phyloP scores from a whole-genome alignment of 2,329 filamentous ascomycete species.

The Mycosphaerelloides madeirae region DNA sequence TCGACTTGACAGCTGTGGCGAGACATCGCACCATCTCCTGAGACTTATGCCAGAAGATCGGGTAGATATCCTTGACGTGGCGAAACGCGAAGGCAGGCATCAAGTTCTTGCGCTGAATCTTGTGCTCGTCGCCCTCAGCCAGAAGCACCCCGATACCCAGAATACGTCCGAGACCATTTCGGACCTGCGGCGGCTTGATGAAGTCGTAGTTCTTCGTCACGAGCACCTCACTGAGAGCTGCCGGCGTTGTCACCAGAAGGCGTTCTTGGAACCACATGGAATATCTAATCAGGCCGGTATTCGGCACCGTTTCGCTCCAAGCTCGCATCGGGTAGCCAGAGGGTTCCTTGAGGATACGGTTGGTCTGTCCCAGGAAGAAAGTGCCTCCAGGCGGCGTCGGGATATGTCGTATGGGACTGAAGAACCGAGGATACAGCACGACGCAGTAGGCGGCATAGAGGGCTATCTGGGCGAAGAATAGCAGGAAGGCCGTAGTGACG shows the following conservation, averaged over 20 bases:
- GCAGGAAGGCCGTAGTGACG: slow-evolving; percentile 36
- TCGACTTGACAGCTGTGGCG: slow-evolving; percentile 30
- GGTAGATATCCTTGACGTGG: slow-evolving; percentile 48
- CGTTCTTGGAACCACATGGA: slow-evolving; percentile 43
- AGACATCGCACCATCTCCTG: slow-evolving; percentile 37
- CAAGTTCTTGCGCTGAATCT: slow-evolving; percentile 50
- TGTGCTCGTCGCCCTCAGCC: slow-evolving; percentile 88
- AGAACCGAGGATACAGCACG: slow-evolving; percentile 53
- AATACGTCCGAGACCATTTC: slow-evolving; percentile 55
- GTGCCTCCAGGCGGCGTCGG: slow-evolving; percentile 48
- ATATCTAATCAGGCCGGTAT: slow-evolving; percentile 54
- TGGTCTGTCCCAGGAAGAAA: slow-evolving; percentile 41
- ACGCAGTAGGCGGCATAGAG: slow-evolving; percentile 39
- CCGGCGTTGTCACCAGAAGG: slow-evolving; percentile 43
- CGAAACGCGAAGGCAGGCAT: slow-evolving; percentile 49
- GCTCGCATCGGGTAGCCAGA: slow-evolving; percentile 43
- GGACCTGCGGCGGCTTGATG: slow-evolving; percentile 43
- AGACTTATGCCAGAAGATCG: slow-evolving; percentile 46
- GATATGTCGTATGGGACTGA: slow-evolving; percentile 56
- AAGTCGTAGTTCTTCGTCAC: slow-evolving; percentile 50
- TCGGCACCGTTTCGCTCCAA: slow-evolving; percentile 51
- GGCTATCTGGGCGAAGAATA: slow-evolving; percentile 38
- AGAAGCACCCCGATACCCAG: slow-evolving; percentile 70
- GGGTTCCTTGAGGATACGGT: slow-evolving; percentile 38
- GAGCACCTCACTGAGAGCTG: slow-evolving; percentile 47